A percentile compares a stretch with the other conserved stretches of the same genome.
Evolutionary conservation across 2,329 filamentous ascomycete genomes (phyloP).

Genomic region (Byssoonygena ceratinophila): DNA sequence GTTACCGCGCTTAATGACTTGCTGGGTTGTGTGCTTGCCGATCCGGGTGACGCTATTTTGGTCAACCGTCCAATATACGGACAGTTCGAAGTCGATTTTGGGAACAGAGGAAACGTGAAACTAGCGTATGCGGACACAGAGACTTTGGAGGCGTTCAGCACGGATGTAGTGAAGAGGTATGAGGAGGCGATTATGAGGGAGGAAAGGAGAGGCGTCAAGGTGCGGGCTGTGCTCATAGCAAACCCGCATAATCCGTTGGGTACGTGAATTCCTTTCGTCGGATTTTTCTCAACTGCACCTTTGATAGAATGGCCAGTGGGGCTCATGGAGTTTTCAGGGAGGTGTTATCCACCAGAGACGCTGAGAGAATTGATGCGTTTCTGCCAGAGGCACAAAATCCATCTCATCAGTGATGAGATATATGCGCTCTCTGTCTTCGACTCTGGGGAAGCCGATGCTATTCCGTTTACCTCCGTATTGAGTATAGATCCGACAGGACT

Average conservation of each 20-base stretch:
- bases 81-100: conserved; percentile 42
- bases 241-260: conserved; percentile 40
- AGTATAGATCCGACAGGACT: conserved; percentile 36
- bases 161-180: conserved; percentile 27
- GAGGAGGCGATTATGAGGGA: conserved; percentile 30
- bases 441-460: conserved; percentile 31
- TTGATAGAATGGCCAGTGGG: conserved; percentile 34
- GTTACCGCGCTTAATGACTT: conserved; percentile 36
- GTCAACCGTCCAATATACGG: conserved; percentile 40
- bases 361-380: conserved; percentile 40
- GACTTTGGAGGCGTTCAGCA: conserved; percentile 31
- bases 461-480: conserved; percentile 39
- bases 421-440: conserved; percentile 47
- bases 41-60: conserved; percentile 39
- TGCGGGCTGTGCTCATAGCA: conserved; percentile 35
- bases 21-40: conserved; percentile 35
- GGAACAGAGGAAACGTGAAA: conserved; percentile 33
- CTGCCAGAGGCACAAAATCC: conserved; percentile 41
- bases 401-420: conserved; percentile 50
- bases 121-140: conserved; percentile 33
- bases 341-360: conserved; percentile 37
- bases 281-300: no score
- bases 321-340: conserved; percentile 36
- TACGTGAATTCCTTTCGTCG: conserved; percentile 27
- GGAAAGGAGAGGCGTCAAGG: conserved; percentile 23